Base-by-base conservation (phyloP, 2,329 filamentous ascomycete species). In the Fusarium foetens region DNA sequence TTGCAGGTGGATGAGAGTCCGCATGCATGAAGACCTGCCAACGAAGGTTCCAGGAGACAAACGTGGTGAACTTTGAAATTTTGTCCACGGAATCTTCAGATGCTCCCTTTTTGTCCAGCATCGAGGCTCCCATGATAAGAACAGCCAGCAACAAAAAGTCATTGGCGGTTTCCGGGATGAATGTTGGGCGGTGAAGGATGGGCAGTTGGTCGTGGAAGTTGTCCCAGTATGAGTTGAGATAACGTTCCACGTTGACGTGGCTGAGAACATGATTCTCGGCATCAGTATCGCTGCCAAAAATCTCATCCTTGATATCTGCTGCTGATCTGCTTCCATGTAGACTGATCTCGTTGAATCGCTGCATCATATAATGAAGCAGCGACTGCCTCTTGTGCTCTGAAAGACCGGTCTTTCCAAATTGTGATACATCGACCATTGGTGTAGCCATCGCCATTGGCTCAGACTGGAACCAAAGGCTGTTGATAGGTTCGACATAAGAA, bases 11-110 rank as follows among this genome's bases (percentile, higher is more conserved):
- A 36, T 77, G 76, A 14, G 76, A 77, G 38, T 77, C 76, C 14
- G 76, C 75, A 21, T 77, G 76, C 76, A 77, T 77, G 54, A 77
- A 77, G 6, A 77, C 75, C 39, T 77, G 76, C 76, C 76, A 77
- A 10, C 76, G 71, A 2, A 77, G 59, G 29, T 77, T 77, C 76
- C 76, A 77, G 4, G 76, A 77, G 8, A 77, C 76, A 38, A 77
- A 77, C 4, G 76, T 77, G 31, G 75, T 77, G 46, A 77, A 77
- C 23, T 77, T 77, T 64, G 74, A 71, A 63, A 77, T 74, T 65
- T 77, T 77, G 11, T 75, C 75, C 42, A 68, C 53, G 25, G 53
- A 69, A 35, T 74, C 75, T 21, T 69, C 54, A 5, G 65, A 57
- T 6, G 55, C 35, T 4, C 58, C 70, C 29, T 74, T 76, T 48